These are phyloP conservation scores for Penicillium malachiteum DNA, from an alignment of 495 filamentous ascomycete genomes.

Conservation along the genomic window DNA sequence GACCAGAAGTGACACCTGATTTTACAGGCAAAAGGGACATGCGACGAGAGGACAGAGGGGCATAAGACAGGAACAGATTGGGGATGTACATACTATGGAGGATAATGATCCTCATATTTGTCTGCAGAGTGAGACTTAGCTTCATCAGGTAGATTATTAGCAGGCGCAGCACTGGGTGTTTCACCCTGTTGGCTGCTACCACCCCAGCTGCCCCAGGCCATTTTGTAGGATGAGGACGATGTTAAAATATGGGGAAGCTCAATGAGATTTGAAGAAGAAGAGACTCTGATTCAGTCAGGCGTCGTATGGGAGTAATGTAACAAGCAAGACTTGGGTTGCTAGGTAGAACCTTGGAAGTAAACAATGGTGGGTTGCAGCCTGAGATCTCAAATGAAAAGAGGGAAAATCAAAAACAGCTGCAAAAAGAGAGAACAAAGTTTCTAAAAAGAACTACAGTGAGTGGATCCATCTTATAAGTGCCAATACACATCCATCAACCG, in stretches of 20 bases:
- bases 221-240: slow-evolving; percentile 14
- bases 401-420: not conserved
- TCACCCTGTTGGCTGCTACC: slow-evolving; percentile 25
- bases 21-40: not conserved
- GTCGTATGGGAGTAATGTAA: no score
- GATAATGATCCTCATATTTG: slow-evolving; percentile 67
- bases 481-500: slow-evolving; percentile 2
- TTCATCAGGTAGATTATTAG: slow-evolving; percentile 61
- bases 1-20: not conserved
- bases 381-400: not conserved
- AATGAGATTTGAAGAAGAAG: not conserved
- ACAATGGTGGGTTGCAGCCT: not conserved
- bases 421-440: not conserved
- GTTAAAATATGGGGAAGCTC: not conserved
- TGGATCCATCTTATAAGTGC: not conserved
- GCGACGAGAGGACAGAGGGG: not conserved
- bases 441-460: not conserved
- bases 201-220: slow-evolving; percentile 34
- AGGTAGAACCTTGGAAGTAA: not conserved
- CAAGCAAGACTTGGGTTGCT: no score
- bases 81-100: slow-evolving; percentile 68
- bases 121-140: slow-evolving; percentile 53
- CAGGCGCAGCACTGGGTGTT: slow-evolving; percentile 21
- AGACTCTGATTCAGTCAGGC: not conserved
- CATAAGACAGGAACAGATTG: not conserved